Base-by-base conservation (phyloP, 2,329 filamentous ascomycete genomes). In the Calonectria pauciramosa region DNA sequence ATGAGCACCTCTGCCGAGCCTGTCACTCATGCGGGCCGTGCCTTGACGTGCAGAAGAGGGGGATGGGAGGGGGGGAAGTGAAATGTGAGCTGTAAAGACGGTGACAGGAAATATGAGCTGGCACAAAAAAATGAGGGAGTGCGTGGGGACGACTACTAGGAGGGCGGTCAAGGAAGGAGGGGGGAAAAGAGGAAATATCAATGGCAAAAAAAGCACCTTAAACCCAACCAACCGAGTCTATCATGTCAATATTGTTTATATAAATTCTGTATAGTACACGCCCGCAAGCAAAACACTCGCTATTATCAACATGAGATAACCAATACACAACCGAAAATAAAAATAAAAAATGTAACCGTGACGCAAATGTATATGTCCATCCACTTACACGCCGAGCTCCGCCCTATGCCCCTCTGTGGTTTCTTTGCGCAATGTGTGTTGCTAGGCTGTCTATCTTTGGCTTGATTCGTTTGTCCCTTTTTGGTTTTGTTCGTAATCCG, bases 381-480 rank as follows among this genome's bases (percentile, higher is more conserved):
- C 60, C 51, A 71, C 36, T 56, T 66, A 56, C 68, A 71, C 68
- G 68, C 68, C 68, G 30, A 66, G 68, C 68, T 71, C 68, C 68
- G 51, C 47, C 49, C 49, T 52, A 66, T 56, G 60, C 41, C 68
- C 68, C 52, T 47, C 5, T 41, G 16, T 64, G n/a, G 23, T 44
- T 44, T 11, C 32, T 38, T 44, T 44, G 41, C 34, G 56, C 56
- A 63, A 63, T 63, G 56, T 63, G 56, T 63, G 56, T 63, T 63
- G 56, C 56, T 38, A 41, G 56, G 56, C 36, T 41, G 56, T 63
- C 56, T 63, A 63, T 41, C 34, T 56, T 56, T 41, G 56, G 13
- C 38, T 63, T 60, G 56, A 28, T 47, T 54, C 18, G 26, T 54
- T 54, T 30, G 51, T 49, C 32, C 63, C 26, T 23, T 60, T 16